phyloP scores from a whole-genome alignment of 1,284 basidiomycete genomes.

The Cryptococcus sp. region DNA sequence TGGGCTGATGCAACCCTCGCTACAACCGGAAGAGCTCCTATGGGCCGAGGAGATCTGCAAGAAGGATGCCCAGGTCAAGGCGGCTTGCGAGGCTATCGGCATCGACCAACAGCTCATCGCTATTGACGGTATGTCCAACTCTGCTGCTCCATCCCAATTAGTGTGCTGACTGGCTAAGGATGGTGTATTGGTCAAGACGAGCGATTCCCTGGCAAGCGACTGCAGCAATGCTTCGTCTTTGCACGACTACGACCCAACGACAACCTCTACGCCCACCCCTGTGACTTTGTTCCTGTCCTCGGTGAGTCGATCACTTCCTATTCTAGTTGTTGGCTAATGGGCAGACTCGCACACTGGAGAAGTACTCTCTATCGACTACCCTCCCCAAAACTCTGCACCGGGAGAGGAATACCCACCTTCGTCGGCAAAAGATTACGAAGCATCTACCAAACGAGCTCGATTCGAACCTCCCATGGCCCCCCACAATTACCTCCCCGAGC shows the following conservation, averaged over 20 bases:
- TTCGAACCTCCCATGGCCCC: constrained; percentile 46
- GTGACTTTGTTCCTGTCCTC: constrained; percentile 46
- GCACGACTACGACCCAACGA: constrained; percentile 41
- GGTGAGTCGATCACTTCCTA: constrained; percentile 2
- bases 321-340: constrained; percentile 13
- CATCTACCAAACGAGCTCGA: constrained; percentile 30
- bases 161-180: constrained; percentile 17
- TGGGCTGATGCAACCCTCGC: constrained; percentile 46
- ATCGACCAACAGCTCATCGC: constrained; percentile 42
- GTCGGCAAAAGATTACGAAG: constrained; percentile 29
- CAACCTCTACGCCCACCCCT: constrained; percentile 49
- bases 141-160: background rate
- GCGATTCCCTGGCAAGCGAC: constrained; percentile 43
- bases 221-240: constrained; percentile 49
- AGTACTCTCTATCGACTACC: constrained; percentile 47
- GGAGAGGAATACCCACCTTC: constrained; percentile 19
- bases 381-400: constrained; percentile 22
- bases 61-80: constrained; percentile 43
- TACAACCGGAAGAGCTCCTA: constrained; percentile 50
- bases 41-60: constrained; percentile 48
- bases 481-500: constrained; percentile 48
- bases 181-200: constrained; percentile 50
- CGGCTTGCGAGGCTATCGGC: constrained; percentile 45
- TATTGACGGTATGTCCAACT: constrained; percentile 36
- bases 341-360: constrained; percentile 39